Evolutionary conservation across 1,284 basidiomycete species (phyloP), one percentile per base, ranked within the genome.

Genomic region (Peniophora sp.): DNA sequence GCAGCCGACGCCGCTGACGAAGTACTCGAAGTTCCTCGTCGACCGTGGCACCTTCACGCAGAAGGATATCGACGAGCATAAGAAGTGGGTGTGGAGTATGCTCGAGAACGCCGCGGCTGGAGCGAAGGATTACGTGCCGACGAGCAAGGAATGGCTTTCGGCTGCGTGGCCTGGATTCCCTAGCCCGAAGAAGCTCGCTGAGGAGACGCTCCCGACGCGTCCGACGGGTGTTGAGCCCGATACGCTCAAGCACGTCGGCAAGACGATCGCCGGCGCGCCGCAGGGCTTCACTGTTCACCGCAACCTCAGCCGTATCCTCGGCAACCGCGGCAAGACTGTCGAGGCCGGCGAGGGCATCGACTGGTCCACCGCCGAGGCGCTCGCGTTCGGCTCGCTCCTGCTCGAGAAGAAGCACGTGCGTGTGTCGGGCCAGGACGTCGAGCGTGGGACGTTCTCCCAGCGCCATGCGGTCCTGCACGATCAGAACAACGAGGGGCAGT

Each of bases 381-480:
- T 99, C 51, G 97, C 97, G 0, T 93, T 99, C 62, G 97, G 96
- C 55, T 81, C 93, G 14, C 83, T 99, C 48, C 89, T 89, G 27
- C 75, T 96, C 46, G 95, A 99, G 73, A 90, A 92, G 62, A 88
- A 88, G 52, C 93, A 99, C 65, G 90, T 99, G 50, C 91, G 97
- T 61, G 76, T 99, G 2, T 97, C 94, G 1, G 97, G 97, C 45
- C 97, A 99, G 72, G 97, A 99, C 68, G 96, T 99, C 50, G 97
- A 99, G 72, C 89, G 97, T 67, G 97, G 97, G 51, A 99, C 97
- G 8, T 99, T 99, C 79, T 98, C 95, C n/a, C 97, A 99, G 67
- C 90, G 97, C 50, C 97, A 99, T 64, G 93, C 95, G 44, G 87
- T 99, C 57, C 77, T 99, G 49, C 94, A 98, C 70, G 96, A 99